Base-by-base conservation (phyloP, 495 filamentous ascomycete genomes). In the Chaetomidium leptoderma region DNA sequence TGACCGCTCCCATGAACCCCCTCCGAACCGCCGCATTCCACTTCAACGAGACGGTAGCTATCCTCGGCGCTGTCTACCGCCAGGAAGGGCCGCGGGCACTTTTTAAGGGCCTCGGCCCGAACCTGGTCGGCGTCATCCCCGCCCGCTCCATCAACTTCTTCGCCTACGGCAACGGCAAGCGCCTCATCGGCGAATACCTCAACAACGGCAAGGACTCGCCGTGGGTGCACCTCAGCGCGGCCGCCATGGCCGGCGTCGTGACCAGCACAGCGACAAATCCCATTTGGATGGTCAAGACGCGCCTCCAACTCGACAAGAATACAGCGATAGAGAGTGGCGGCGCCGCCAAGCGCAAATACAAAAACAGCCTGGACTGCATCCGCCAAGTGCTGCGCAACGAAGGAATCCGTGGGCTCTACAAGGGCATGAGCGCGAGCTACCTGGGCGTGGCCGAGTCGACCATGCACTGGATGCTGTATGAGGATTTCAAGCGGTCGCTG, bases 241-340 rank as follows among this genome's bases (percentile, higher is more conserved):
- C 87, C 11, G 83, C 85, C 24, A 73, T 78, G 30, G 89, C 90
- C 1, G 91, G 91, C 29, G 76, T 96, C 35, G 83, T 84, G 19
- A 95, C 91, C 0, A 85, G 86, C 19, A 93, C 90, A 4, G 89
- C 86, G 17, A 96, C 91, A 17, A 95, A 95, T 71, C 91, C 91
- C 3, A 95, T 96, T 58, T 96, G 91, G 91, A 78, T 96, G 45
- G 81, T 96, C 53, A 96, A 96, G 76, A 96, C 91, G 24, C 81
- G 91, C 40, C 63, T 96, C 56, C 91, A 96, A 75, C 84, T 96
- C 9, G 91, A 96, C 67, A 89, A 86, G 69, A 83, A 83, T 55
- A 69, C 73, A 46, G 76, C 79, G 9, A 76, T 60, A 68, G 79
- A 70, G 67, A 80, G 64, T 13, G 75, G 74, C n/a, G 73, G 72